These are phyloP conservation scores for Candida vaughaniae DNA, from an alignment of 805 yeast species.

Conservation along the genomic window DNA sequence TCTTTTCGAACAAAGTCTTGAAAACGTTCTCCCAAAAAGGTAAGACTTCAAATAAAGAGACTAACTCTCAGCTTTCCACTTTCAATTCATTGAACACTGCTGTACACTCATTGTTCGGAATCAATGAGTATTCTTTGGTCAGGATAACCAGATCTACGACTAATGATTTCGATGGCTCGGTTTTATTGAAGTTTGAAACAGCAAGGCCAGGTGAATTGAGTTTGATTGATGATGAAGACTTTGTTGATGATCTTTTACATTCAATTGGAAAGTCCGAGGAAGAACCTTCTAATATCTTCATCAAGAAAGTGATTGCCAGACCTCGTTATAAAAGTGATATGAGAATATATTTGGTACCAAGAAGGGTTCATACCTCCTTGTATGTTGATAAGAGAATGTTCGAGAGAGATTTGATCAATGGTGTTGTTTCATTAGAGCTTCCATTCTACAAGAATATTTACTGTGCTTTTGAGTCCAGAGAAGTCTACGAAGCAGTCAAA, in stretches of 20 bases:
- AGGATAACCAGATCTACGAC: slow-evolving; percentile 58
- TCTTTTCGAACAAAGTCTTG: slow-evolving; percentile 36
- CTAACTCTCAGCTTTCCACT: slow-evolving; percentile 14
- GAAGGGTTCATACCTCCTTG: slow-evolving; percentile 32
- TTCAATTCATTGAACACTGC: slow-evolving; percentile 49
- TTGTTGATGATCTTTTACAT: slow-evolving; percentile 34
- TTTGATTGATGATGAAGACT: slow-evolving; percentile 50
- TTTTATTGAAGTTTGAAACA: slow-evolving; percentile 53
- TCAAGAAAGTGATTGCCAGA: slow-evolving; percentile 58
- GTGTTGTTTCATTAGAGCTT: slow-evolving; percentile 39
- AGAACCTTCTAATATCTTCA: slow-evolving; percentile 46
- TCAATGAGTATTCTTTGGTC: slow-evolving; percentile 43
- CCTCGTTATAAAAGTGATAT: slow-evolving; percentile 63
- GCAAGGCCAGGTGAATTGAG: slow-evolving; percentile 52
- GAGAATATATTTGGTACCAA: slow-evolving; percentile 58
- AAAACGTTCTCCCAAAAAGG: slow-evolving; percentile 24
- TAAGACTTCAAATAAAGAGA: neutral
- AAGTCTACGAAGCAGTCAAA: slow-evolving; percentile 6
- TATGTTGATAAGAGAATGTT: slow-evolving; percentile 52
- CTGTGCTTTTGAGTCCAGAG: slow-evolving; percentile 19
- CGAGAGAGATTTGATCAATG: slow-evolving; percentile 51
- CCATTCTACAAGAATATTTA: slow-evolving; percentile 17
- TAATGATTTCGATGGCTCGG: slow-evolving; percentile 49
- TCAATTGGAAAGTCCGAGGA: slow-evolving; percentile 43
- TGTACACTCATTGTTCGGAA: slow-evolving; percentile 40